Conservation (phyloP, 768 basidiomycete species). For the Lactarius pseudohatsudake region DNA sequence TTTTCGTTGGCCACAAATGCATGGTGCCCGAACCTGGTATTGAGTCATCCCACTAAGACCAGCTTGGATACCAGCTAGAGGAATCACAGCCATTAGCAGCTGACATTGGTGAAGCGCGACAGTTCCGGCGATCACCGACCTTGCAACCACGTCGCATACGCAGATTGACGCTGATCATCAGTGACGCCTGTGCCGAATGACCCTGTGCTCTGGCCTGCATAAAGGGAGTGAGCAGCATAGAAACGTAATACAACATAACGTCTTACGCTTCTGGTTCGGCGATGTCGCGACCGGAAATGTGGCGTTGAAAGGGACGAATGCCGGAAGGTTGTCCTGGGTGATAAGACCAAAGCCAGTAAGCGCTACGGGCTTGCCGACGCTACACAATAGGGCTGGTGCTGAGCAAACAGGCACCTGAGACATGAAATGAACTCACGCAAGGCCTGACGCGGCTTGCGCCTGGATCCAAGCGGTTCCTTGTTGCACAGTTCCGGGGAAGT, state of each 20-base stretch:
- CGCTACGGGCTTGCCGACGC: conserved; percentile 37
- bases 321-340: conserved; percentile 30
- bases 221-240: neutral
- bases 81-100: neutral
- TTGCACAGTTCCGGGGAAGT: conserved; percentile 32
- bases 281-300: conserved; percentile 11
- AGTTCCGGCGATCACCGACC: conserved; percentile 6
- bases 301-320: conserved; percentile 38
- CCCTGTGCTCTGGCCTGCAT: conserved; percentile 19
- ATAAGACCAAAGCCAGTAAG: conserved; percentile 37
- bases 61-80: conserved; percentile 4
- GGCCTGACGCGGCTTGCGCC: conserved; percentile 30
- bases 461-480: conserved; percentile 37
- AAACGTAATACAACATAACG: neutral
- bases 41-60: conserved; percentile 20
- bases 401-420: neutral
- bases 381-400: conserved; percentile 19
- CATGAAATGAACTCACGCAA: conserved; percentile 24
- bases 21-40: conserved; percentile 23
- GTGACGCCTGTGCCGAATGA: conserved; percentile 12
- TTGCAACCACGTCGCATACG: conserved; percentile 21
- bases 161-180: conserved; percentile 7
- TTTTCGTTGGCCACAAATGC: neutral
- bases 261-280: conserved; percentile 16
- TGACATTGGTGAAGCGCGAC: neutral